Base-by-base conservation (phyloP, 2,329 filamentous ascomycete genomes). In the Diaporthe vaccinii region DNA sequence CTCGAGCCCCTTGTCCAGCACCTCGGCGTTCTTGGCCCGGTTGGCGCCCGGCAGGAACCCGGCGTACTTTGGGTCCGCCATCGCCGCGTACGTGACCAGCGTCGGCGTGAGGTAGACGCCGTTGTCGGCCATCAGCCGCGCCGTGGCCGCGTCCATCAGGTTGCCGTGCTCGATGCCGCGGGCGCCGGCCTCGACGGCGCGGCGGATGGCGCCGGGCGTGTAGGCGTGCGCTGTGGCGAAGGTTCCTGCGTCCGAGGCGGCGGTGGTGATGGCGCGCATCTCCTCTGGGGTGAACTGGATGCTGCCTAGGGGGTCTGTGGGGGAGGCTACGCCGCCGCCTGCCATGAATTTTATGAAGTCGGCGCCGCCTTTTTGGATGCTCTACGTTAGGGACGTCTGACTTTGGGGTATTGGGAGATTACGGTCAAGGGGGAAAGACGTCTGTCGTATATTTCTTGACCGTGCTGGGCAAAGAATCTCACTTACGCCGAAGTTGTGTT, bases 291-390 rank as follows among this genome's bases (percentile, higher is more conserved):
- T 89, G 81, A 91, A 92, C 79, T 92, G 90, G 20, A 88, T 81
- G 78, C 87, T 85, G 10, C 87, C 85, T 15, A 92, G 82, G 53
- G 69, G 51, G 78, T 92, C 90, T 0, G 89, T 90, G 0, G 89
- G 89, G 15, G 85, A 88, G 0, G 87, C 85, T 1, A 92, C 89
- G 12, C 91, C 90, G 1, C 91, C 90, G 7, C 86, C 86, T 0
- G 84, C 84, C 89, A 91, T 91, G 76, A 92, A 89, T 80, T 92
- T 92, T 80, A 92, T 86, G 78, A 92, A 91, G 78, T 92, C 89
- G 0, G 89, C 88, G 2, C 90, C 90, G 12, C 61, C 61, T 65
- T 20, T 31, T 46, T 28, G 4, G 14, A 8, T 59, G 28, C 20
- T 2, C 14, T 20, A 14, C 20, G 20, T 59, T 15, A 58, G 55